phyloP scores from a whole-genome alignment of 345 rosid genomes.

The Alliaria petiolata region DNA sequence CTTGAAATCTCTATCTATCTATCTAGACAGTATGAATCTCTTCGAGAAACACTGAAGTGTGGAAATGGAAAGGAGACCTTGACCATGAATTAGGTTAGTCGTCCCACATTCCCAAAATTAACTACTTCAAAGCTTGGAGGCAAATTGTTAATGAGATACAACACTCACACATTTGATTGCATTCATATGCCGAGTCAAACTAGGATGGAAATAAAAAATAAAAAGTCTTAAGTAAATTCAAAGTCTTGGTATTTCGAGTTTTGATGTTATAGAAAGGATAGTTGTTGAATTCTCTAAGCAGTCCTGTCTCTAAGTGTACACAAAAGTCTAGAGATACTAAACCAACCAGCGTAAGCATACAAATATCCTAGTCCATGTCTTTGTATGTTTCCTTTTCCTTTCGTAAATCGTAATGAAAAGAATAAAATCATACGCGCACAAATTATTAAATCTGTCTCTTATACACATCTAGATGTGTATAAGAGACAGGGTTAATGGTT shows the following conservation, averaged over 20 bases:
- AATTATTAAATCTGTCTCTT: not conserved
- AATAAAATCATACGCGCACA: too few species aligned
- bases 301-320: too few species aligned
- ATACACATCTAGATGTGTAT: too few species aligned
- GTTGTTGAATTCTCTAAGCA: constrained; percentile 2
- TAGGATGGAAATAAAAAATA: not conserved
- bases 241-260: not conserved
- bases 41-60: not conserved
- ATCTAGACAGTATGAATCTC: too few species aligned
- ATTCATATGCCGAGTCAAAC: not conserved
- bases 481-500: too few species aligned
- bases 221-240: not conserved
- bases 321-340: not conserved
- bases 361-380: not conserved
- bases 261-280: not conserved
- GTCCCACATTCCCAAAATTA: not conserved
- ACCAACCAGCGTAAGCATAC: not conserved
- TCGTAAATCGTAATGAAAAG: too few species aligned
- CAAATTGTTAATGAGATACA: not conserved
- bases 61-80: not conserved
- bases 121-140: not conserved
- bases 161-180: not conserved
- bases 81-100: not conserved
- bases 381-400: not conserved
- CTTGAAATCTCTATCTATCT: too few species aligned